Evolutionary conservation across 345 rosid genomes (phyloP), one percentile per base, ranked within the genome.

Genomic region (Salix exigua): DNA sequence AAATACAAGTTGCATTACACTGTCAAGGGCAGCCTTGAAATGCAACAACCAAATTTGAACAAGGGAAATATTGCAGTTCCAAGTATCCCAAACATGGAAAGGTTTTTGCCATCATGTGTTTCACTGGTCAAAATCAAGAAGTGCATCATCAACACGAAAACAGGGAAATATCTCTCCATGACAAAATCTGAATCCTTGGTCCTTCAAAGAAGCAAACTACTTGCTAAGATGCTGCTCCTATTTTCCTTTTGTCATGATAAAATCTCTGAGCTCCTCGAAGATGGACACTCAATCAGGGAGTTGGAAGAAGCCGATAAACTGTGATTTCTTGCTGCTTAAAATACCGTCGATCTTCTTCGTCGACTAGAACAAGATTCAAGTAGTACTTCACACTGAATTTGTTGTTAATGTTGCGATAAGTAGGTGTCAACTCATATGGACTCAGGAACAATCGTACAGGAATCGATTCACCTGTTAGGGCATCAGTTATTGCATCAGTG

Each of bases 281-380:
- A 51, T 51, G 58, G 33, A 40, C 23, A 61, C 42, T 53, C 66
- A 18, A 70, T 81, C 83, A 90, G 13, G 93, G 84, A 38, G 73
- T 75, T 77, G 90, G 98, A 81, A 88, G 87, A 82, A 91, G 87
- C 96, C 97, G 84, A 84, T 86, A 95, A 62, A 95, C 83, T 21
- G 97, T 91, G 64, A 95, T 88, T 80, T 95, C 99, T 77, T 95
- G 98, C 86, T 95, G 98, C 87, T 91, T 95, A 80, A 95, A 95
- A 77, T 93, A 95, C 66, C 98, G 88, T 51, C 98, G 90, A 76
- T 93, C 99, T 85, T 95, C 99, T 85, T 95, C 99, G 75, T 93
- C 98, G 0, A 95, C 94, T 72, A 94, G 87, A 65, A 94, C 97
- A 63, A 95, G 97, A 81, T 95, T 95, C 91, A 95, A 85, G 82